phyloP scores from a whole-genome alignment of 805 yeast genomes.

The Kluyveromyces lactis region DNA sequence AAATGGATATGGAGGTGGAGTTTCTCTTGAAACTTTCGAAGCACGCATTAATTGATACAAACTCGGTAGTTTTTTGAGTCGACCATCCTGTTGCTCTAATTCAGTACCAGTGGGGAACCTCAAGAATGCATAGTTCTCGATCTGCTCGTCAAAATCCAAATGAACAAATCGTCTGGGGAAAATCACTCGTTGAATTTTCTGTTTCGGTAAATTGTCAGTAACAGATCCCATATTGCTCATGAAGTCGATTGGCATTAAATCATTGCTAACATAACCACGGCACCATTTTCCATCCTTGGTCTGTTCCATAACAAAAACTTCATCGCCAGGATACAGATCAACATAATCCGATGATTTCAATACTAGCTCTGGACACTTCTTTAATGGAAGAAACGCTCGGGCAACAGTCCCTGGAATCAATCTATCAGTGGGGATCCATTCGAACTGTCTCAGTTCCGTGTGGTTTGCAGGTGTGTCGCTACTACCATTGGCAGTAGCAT shows the following conservation, averaged over 20 bases:
- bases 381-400: slow-evolving; percentile 40
- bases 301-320: slow-evolving; percentile 64
- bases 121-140: slow-evolving; percentile 27
- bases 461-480: not conserved
- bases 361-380: slow-evolving; percentile 29
- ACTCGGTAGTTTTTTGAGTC: slow-evolving; percentile 25
- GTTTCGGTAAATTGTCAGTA: slow-evolving; percentile 55
- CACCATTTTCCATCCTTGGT: slow-evolving; percentile 55
- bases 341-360: slow-evolving; percentile 32
- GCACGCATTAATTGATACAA: slow-evolving; percentile 27
- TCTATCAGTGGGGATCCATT: slow-evolving; percentile 43
- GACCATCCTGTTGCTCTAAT: slow-evolving; percentile 12
- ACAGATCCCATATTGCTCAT: slow-evolving; percentile 45
- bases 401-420: slow-evolving; percentile 37
- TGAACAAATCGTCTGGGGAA: slow-evolving; percentile 52
- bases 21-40: slow-evolving; percentile 17
- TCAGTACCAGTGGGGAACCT: slow-evolving; percentile 20
- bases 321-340: slow-evolving; percentile 69
- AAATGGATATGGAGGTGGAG: slow-evolving; percentile 50
- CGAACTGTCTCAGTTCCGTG: slow-evolving; percentile 4
- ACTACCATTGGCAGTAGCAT: not conserved
- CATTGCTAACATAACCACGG: slow-evolving; percentile 62
- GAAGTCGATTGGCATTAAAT: slow-evolving; percentile 66
- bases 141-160: slow-evolving; percentile 35
- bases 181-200: slow-evolving; percentile 43